A percentile compares a stretch with the other conserved stretches of the same genome.
Evolutionary conservation across 805 yeast genomes (phyloP).

Genomic region (Candida multigemmis): DNA sequence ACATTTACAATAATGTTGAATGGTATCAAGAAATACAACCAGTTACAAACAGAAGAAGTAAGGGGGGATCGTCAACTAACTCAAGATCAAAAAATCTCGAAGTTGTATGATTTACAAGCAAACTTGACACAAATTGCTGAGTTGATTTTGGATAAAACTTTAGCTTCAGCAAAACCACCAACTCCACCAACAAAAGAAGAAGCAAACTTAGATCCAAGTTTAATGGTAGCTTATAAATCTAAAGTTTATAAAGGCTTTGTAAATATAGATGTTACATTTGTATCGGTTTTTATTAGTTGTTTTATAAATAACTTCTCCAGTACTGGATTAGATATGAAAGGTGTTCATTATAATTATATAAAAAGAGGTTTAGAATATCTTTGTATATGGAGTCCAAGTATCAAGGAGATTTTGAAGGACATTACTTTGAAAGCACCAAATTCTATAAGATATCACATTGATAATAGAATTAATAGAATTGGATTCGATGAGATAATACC

Average conservation of each 20-base stretch:
- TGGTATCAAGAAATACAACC: conserved; percentile 16
- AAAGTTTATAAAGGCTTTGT: conserved; percentile 6
- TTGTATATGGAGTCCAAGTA: conserved; percentile 24
- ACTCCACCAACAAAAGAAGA: conserved; percentile 21
- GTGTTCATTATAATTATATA: conserved; percentile 21
- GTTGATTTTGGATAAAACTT: conserved; percentile 15
- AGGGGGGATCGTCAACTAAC: conserved; percentile 1
- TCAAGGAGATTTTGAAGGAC: conserved; percentile 9
- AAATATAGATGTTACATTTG: conserved; percentile 25
- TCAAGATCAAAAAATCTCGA: conserved; percentile 9
- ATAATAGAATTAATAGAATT: conserved; percentile 6
- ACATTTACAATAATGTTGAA: conserved; percentile 30
- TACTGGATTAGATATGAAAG: conserved; percentile 13
- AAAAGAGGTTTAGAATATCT: conserved; percentile 21
- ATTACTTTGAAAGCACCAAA: conserved; percentile 5
- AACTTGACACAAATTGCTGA: conserved; percentile 17
- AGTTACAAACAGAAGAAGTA: conserved; percentile 1
- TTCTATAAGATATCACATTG: conserved; percentile 7
- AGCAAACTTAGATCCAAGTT: conserved; percentile 3
- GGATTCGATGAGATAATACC: conserved; percentile 7
- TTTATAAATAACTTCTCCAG: conserved; percentile 16
- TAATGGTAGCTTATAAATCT: background rate
- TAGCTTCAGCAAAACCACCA: conserved; percentile 23
- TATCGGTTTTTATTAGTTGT: conserved; percentile 18
- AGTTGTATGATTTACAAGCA: conserved; percentile 18